Evolutionary conservation across 2,329 filamentous ascomycete species (phyloP), one percentile per base, ranked within the genome.

Genomic region (Septoria petroselini): DNA sequence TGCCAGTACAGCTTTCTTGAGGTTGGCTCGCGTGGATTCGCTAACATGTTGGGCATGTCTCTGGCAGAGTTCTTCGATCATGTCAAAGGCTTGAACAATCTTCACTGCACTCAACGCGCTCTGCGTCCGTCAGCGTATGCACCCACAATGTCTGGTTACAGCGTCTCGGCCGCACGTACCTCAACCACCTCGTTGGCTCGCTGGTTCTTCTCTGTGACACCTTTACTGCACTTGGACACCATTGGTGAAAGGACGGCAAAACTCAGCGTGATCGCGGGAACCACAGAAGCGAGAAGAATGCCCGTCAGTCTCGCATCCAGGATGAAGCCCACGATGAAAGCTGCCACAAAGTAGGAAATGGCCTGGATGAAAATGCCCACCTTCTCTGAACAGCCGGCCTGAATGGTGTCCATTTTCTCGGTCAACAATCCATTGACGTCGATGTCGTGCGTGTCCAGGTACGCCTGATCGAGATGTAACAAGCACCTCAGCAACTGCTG

Each of bases 401-500:
- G 71, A n/a, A 74, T 72, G 1, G 65, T 68, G 48, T 74, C 71
- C 15, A 71, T 71, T 54, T 73, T 74, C 37, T 73, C 71, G 6
- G 71, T 73, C 4, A 75, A 62, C 19, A 73, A 66, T 11, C 65
- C 67, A 12, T 73, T 72, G 59, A 78, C 72, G 60, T 79, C 75
- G 15, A 76, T 71, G 30, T 74, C 70, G 52, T 74, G 66, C 9
- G 71, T 71, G 50, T 80, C 76, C 53, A 77, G 76, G 58, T 75
- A 79, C 8, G 73, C 67, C 58, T 76, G 74, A 43, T 79, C 76
- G 60, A 78, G 71, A 23, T 76, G 71, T 17, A 79, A 62, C 6
- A 75, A 69, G 51, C 72, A 71, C 29, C 73, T 64, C 11, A 80
- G 65, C 25, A 78, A 67, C 30, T 68, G 67, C 50, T 73, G 71